phyloP scores from a whole-genome alignment of 345 rosid genomes.

The Euphorbia peplus region DNA sequence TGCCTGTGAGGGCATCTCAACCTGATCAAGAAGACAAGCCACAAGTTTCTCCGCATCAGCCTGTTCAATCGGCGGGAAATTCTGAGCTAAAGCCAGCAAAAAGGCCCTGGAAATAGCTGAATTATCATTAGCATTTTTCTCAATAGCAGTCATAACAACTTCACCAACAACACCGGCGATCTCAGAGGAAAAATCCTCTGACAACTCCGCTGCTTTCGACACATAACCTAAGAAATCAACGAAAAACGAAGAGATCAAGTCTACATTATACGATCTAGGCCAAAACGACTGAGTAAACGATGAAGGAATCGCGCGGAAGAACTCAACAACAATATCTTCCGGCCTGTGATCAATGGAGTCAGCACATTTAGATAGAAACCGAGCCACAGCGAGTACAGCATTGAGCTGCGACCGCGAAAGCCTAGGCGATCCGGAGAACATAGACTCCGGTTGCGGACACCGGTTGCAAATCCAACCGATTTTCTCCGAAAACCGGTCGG shows the following conservation, averaged over 20 bases:
- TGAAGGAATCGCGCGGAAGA: conserved; percentile 60
- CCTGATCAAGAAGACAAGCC: conserved; percentile 61
- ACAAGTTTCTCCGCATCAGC: conserved; percentile 70
- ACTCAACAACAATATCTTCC: conserved; percentile 56
- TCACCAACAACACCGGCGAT: conserved; percentile 66
- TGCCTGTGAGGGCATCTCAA: conserved; percentile 33
- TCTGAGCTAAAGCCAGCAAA: conserved; percentile 61
- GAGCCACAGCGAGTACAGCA: conserved; percentile 73
- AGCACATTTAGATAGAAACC: conserved; percentile 65
- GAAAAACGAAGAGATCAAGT: conserved; percentile 55
- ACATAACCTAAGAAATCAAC: conserved; percentile 64
- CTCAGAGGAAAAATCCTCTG: conserved; percentile 61
- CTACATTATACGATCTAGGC: conserved; percentile 71
- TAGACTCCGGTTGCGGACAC: conserved; percentile 72
- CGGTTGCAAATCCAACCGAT: conserved; percentile 86
- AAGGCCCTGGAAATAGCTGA: conserved; percentile 54
- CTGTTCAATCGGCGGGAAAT: conserved; percentile 61
- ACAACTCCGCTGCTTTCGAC: conserved; percentile 43
- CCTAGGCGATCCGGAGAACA: conserved; percentile 63
- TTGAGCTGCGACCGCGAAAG: conserved; percentile 84
- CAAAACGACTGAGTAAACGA: conserved; percentile 76
- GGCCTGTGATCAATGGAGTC: conserved; percentile 51
- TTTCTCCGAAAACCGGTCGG: conserved; percentile 75
- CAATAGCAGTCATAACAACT: conserved; percentile 50
- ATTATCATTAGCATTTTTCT: conserved; percentile 34